Evolutionary conservation across 768 basidiomycete species (phyloP).

Genomic region (Scleroderma citrinum): DNA sequence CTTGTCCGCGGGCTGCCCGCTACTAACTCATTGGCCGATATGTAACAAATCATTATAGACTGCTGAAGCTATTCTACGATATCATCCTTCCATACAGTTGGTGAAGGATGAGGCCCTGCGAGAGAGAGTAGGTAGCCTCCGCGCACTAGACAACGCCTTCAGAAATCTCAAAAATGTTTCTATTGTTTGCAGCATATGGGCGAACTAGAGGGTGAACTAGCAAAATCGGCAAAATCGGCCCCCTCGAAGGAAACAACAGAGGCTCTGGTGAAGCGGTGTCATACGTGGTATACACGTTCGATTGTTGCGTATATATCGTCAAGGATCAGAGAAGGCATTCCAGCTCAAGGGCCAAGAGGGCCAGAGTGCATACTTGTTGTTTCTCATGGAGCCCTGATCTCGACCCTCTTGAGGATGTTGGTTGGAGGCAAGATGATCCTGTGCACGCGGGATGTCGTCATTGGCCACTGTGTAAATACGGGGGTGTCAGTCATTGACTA

Average conservation of each 20-base stretch:
- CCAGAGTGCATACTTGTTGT: conserved; percentile 42
- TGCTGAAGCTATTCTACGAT: conserved; percentile 53
- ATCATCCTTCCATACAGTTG: conserved; percentile 43
- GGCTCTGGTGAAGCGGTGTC: conserved; percentile 43
- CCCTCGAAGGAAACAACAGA: conserved; percentile 23
- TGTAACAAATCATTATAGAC: conserved; percentile 41
- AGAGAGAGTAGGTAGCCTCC: conserved; percentile 49
- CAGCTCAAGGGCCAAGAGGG: conserved; percentile 26
- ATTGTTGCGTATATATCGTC: conserved; percentile 32
- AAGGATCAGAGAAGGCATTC: conserved; percentile 12
- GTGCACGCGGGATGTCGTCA: conserved; percentile 5
- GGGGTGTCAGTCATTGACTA: conserved; percentile 56
- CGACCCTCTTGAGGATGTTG: not conserved
- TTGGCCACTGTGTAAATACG: conserved; percentile 22
- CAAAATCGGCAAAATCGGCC: conserved; percentile 10
- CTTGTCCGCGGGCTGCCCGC: not conserved
- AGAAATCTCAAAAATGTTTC: not conserved
- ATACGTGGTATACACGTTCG: conserved; percentile 55
- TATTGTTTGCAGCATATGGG: conserved; percentile 54
- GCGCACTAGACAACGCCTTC: not conserved
- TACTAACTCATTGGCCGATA: not conserved
- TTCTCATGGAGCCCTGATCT: not conserved
- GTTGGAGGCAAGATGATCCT: conserved; percentile 19
- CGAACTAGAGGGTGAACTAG: conserved; percentile 46
- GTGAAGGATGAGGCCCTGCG: conserved; percentile 44